Conservation (phyloP, 352 stramenopile species). For the Phytophthora macrochlamydospora region DNA sequence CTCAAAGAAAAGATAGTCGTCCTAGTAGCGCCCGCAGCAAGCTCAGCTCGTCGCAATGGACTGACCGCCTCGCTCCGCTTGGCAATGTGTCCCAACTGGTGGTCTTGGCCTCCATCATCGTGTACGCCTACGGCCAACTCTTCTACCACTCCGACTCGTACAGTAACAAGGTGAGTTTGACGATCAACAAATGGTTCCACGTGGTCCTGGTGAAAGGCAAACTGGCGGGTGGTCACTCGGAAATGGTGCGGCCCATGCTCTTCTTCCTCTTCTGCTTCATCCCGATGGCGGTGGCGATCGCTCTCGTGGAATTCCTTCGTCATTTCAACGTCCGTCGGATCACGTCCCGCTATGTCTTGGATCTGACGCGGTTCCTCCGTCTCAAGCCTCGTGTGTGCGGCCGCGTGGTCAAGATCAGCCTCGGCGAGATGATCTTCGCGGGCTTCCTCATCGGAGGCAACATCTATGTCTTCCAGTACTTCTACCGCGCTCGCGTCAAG, state of each 20-base stretch:
- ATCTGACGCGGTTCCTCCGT: conserved; percentile 37
- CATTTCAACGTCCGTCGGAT: conserved; percentile 46
- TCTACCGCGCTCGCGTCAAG: conserved; percentile 7
- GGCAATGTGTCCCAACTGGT: conserved; percentile 25
- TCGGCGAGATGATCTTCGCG: conserved; percentile 40
- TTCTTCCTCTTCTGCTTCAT: conserved; percentile 57
- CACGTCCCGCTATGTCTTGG: conserved; percentile 31
- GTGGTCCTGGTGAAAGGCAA: conserved; percentile 23
- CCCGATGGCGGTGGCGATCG: conserved; percentile 36
- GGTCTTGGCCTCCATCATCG: conserved; percentile 32
- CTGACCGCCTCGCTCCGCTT: background rate
- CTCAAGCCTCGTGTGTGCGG: conserved; percentile 40
- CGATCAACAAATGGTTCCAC: conserved; percentile 34
- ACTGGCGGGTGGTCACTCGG: conserved; percentile 27
- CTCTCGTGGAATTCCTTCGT: conserved; percentile 50
- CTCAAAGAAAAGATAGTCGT: background rate
- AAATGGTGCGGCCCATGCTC: conserved; percentile 62
- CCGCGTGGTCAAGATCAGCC: conserved; percentile 36
- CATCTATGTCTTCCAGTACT: conserved; percentile 38
- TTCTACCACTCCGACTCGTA: conserved; percentile 32
- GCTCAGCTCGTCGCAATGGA: background rate
- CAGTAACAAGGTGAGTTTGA: conserved; percentile 12
- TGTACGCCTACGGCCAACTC: conserved; percentile 40
- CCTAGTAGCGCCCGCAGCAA: background rate
- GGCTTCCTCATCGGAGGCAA: conserved; percentile 39